Conservation (phyloP, 2,329 filamentous ascomycete species). For the Neoarthrinium moseri region DNA sequence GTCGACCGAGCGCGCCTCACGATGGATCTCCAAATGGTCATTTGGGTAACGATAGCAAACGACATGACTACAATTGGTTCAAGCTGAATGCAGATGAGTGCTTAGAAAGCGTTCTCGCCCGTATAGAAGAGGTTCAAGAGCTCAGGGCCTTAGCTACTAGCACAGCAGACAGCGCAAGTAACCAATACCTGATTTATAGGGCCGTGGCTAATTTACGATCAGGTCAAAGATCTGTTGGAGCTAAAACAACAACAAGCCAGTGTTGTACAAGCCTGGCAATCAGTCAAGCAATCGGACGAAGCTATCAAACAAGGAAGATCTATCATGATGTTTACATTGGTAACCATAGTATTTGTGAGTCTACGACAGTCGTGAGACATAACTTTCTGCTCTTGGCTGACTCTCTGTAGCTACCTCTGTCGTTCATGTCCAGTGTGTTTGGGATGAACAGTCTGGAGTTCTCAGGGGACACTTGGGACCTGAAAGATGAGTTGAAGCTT, state of each 20-base stretch:
- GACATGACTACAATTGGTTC: constrained; percentile 26
- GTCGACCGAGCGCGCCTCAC: too few relatives aligned
- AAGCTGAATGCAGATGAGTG: constrained; percentile 25
- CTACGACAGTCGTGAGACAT: too few relatives aligned
- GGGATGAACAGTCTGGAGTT: constrained; percentile 34
- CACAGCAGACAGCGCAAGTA: constrained; percentile 30
- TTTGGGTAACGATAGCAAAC: too few relatives aligned
- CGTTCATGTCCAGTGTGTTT: constrained; percentile 36
- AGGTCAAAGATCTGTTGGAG: constrained; percentile 37
- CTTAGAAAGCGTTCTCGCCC: constrained; percentile 20
- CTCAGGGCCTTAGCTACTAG: constrained; percentile 32
- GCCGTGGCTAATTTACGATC: background rate
- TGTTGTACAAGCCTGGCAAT: constrained; percentile 41
- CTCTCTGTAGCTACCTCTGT: constrained; percentile 30
- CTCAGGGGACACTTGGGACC: constrained; percentile 8
- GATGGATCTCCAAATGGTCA: too few relatives aligned
- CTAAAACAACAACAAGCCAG: constrained; percentile 45
- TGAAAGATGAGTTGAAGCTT: constrained; percentile 14
- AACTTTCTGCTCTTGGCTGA: background rate
- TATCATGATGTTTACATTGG: constrained; percentile 45
- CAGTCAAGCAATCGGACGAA: constrained; percentile 36
- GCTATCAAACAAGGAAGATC: constrained; percentile 39
- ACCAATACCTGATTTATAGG: background rate
- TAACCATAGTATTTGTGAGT: constrained; percentile 45
- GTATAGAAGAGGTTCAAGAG: constrained; percentile 32